These are phyloP conservation scores for Phlegmacium glaucopus DNA, from an alignment of 768 basidiomycete species.

Conservation along the genomic window DNA sequence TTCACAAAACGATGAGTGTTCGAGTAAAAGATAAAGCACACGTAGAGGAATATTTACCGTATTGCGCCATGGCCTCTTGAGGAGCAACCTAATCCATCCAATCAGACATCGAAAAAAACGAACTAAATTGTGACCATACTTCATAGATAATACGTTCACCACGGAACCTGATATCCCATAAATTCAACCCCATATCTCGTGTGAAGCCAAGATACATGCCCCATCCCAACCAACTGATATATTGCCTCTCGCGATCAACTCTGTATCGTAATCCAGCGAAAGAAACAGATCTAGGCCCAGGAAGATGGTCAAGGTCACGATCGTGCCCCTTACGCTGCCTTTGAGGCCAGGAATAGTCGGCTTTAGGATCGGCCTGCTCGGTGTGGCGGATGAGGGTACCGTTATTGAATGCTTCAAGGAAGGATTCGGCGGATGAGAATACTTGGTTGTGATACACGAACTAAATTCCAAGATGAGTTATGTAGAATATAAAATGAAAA, in stretches of 20 bases:
- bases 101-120: background rate
- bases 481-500: background rate
- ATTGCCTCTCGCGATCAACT: slow-evolving; percentile 47
- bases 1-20: background rate
- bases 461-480: slow-evolving; percentile 21
- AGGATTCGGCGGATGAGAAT: slow-evolving; percentile 44
- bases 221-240: slow-evolving; percentile 71
- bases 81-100: slow-evolving; percentile 41
- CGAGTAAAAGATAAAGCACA: background rate
- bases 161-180: slow-evolving; percentile 58
- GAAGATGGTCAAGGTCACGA: slow-evolving; percentile 60
- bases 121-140: slow-evolving; percentile 19
- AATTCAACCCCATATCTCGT: slow-evolving; percentile 60
- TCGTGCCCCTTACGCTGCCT: slow-evolving; percentile 35
- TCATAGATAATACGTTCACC: slow-evolving; percentile 63
- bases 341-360: slow-evolving; percentile 42
- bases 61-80: slow-evolving; percentile 62
- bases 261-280: slow-evolving; percentile 59
- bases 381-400: slow-evolving; percentile 45
- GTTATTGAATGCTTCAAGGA: slow-evolving; percentile 50
- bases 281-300: slow-evolving; percentile 60
- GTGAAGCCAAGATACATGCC: slow-evolving; percentile 58
- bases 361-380: slow-evolving; percentile 22
- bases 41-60: slow-evolving; percentile 30
- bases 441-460: slow-evolving; percentile 60